Evolutionary conservation across 176 grass and related monocot genomes (phyloP).

Genomic region (Alloteropsis semialata): DNA sequence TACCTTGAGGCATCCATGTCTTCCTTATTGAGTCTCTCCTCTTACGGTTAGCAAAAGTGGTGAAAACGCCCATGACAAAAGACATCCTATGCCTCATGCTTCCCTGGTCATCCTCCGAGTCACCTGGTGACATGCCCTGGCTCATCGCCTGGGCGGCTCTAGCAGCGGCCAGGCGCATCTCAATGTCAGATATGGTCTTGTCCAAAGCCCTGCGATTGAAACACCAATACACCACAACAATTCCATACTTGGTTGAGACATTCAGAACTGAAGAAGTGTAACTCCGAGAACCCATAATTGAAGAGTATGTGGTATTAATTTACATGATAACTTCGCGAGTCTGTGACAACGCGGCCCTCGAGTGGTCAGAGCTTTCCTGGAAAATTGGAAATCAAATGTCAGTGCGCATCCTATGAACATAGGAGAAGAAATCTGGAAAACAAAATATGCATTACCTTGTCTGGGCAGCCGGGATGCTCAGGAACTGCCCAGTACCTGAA

Average conservation of each 20-base stretch:
- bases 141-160: constrained; percentile 46
- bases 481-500: constrained; percentile 54
- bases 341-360: constrained; percentile 24
- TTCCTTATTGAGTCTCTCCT: constrained; percentile 55
- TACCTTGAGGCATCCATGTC: constrained; percentile 65
- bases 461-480: constrained; percentile 38
- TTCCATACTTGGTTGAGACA: not conserved
- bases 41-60: constrained; percentile 43
- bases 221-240: not conserved
- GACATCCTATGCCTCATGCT: constrained; percentile 30
- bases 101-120: constrained; percentile 29
- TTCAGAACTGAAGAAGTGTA: not conserved
- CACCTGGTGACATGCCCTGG: constrained; percentile 38
- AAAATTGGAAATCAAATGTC: not conserved
- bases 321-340: constrained; percentile 57
- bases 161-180: constrained; percentile 61
- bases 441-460: constrained; percentile 14
- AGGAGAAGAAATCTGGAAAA: not conserved
- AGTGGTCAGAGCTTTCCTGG: constrained; percentile 26
- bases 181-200: constrained; percentile 60
- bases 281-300: not conserved
- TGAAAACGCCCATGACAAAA: constrained; percentile 68
- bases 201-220: constrained; percentile 45
- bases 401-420: not conserved
- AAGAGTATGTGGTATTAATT: constrained; percentile 16